Percentiles rank a stretch among this genome's conserved stretches.
phyloP scores from a whole-genome alignment of 345 rosid genomes.

The Lepidium didymum region DNA sequence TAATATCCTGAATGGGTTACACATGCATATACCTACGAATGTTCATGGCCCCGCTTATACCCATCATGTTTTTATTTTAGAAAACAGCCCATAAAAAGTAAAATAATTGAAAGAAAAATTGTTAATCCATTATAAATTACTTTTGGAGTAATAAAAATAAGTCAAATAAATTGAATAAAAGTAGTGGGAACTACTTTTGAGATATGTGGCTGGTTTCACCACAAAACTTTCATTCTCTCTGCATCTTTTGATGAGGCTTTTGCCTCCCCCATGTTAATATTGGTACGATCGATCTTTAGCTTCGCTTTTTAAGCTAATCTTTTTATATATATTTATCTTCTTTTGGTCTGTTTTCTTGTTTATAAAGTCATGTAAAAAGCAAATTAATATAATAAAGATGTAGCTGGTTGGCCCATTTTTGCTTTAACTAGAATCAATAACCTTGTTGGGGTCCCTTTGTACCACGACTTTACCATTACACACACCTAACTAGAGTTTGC shows the following conservation, averaged over 20 bases:
- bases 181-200: conserved; percentile 66
- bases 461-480: conserved; percentile 22
- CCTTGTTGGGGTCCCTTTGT: conserved; percentile 21
- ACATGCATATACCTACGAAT: conserved; percentile 29
- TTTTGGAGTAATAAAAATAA: background rate
- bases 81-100: conserved; percentile 29
- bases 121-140: background rate
- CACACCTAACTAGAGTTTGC: conserved; percentile 8
- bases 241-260: conserved; percentile 52
- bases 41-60: conserved; percentile 23
- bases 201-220: conserved; percentile 39
- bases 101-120: conserved; percentile 12
- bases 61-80: conserved; percentile 23
- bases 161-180: background rate
- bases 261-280: conserved; percentile 40
- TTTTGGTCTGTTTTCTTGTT: conserved; percentile 25
- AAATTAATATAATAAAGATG: background rate
- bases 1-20: conserved; percentile 20
- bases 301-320: conserved; percentile 26
- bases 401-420: conserved; percentile 20
- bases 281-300: conserved; percentile 30
- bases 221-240: conserved; percentile 15
- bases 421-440: conserved; percentile 28
- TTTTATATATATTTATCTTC: background rate
- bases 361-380: conserved; percentile 26